Percentiles rank a stretch among this genome's conserved stretches.
These are phyloP conservation scores for Maudiozyma turicensis DNA, from an alignment of 805 yeast species.

Conservation along the genomic window DNA sequence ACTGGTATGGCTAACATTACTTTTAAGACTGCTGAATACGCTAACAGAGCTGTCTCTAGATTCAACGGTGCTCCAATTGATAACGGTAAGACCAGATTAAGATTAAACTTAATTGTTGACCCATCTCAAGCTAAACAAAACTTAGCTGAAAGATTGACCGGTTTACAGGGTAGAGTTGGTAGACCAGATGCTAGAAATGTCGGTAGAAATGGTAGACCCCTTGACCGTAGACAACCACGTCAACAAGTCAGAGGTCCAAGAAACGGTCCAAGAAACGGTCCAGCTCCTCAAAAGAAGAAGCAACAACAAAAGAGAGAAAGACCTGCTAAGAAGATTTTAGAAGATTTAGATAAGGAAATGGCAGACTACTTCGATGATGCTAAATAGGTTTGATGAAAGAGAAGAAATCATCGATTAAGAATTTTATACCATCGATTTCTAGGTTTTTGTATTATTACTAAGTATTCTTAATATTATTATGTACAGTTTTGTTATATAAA, in stretches of 20 bases:
- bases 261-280: constrained; percentile 11
- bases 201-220: background rate
- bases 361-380: constrained; percentile 72
- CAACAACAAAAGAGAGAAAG: constrained; percentile 31
- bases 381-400: constrained; percentile 7
- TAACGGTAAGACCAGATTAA: constrained; percentile 68
- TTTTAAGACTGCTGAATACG: constrained; percentile 60
- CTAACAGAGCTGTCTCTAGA: constrained; percentile 67
- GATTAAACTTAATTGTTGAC: constrained; percentile 73
- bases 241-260: constrained; percentile 5
- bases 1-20: constrained; percentile 86
- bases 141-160: constrained; percentile 65
- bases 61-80: constrained; percentile 93
- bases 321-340: constrained; percentile 65
- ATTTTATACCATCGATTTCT: no score
- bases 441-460: background rate
- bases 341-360: constrained; percentile 96
- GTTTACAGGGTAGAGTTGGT: constrained; percentile 15
- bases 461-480: background rate
- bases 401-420: no score
- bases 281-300: constrained; percentile 26
- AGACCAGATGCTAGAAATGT: constrained; percentile 4
- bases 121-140: constrained; percentile 51
- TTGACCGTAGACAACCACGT: constrained; percentile 3
- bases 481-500: background rate